Evolutionary conservation across 2,329 filamentous ascomycete species (phyloP).

Genomic region (Cercospora zeae-maydis): DNA sequence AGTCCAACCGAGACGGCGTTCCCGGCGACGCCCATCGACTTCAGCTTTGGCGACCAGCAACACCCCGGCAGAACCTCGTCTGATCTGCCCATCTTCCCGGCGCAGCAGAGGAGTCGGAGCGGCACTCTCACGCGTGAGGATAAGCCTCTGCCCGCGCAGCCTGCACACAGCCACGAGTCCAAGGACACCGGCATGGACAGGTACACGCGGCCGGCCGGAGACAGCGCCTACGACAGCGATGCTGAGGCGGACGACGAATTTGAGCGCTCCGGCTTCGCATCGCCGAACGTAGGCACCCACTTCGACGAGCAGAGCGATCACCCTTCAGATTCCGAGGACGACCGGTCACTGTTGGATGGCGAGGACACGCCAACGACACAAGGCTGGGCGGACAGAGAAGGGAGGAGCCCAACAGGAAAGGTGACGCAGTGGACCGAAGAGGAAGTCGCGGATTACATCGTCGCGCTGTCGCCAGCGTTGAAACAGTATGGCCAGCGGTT

Average conservation of each 20-base stretch:
- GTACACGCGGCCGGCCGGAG: constrained; percentile 33
- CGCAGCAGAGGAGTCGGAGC: constrained; percentile 17
- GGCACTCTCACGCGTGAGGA: constrained; percentile 18
- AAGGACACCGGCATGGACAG: constrained; percentile 32
- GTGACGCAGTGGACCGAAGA: constrained; percentile 79
- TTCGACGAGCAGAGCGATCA: constrained; percentile 63
- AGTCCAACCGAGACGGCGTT: constrained; percentile 32
- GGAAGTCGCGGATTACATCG: constrained; percentile 86
- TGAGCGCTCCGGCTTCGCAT: constrained; percentile 66
- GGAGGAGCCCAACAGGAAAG: constrained; percentile 63
- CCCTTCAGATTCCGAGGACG: constrained; percentile 50
- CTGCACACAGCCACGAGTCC: neutral
- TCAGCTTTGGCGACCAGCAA: constrained; percentile 28
- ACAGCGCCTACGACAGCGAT: constrained; percentile 64
- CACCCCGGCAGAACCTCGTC: constrained; percentile 6
- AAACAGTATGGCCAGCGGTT: constrained; percentile 36
- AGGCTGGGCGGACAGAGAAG: constrained; percentile 35
- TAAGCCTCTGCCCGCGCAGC: constrained; percentile 14
- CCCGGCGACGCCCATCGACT: constrained; percentile 33
- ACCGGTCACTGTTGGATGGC: constrained; percentile 35
- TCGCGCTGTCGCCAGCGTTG: constrained; percentile 36
- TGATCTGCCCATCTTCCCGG: constrained; percentile 15
- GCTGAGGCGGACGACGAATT: constrained; percentile 82
- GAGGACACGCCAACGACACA: constrained; percentile 75
- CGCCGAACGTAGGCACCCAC: constrained; percentile 62